These are phyloP conservation scores for Hura crepitans DNA, from an alignment of 441 rosid genomes.

Conservation along the genomic window DNA sequence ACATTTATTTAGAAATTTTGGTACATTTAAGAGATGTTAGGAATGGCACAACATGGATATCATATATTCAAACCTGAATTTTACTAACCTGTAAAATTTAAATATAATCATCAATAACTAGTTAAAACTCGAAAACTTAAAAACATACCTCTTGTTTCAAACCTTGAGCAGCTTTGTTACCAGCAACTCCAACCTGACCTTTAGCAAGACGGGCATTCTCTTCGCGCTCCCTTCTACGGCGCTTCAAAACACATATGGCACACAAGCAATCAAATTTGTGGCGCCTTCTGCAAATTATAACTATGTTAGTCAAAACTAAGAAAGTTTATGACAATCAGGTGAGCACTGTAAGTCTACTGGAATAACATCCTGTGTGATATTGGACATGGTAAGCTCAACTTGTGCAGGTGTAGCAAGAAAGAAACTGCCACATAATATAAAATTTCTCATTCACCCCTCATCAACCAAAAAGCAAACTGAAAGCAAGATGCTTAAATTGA, in stretches of 20 bases:
- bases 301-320: conserved; percentile 3
- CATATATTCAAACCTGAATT: neutral
- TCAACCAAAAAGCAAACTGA: neutral
- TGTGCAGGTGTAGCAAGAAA: neutral
- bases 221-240: conserved; percentile 93
- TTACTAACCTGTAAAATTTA: neutral
- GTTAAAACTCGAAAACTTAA: conserved; percentile 5
- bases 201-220: conserved; percentile 53
- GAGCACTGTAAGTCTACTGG: neutral
- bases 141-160: conserved; percentile 52
- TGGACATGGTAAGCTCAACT: neutral
- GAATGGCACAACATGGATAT: neutral
- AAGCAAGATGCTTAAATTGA: neutral
- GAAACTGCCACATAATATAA: conserved; percentile 1
- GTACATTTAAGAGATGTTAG: neutral
- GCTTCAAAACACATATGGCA: conserved; percentile 82
- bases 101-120: neutral
- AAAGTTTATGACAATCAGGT: neutral
- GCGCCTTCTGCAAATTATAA: conserved; percentile 59
- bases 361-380: neutral
- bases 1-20: neutral
- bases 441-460: neutral
- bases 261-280: conserved; percentile 95
- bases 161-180: conserved; percentile 35
- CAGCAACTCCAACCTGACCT: conserved; percentile 47